Evolutionary conservation across 169 alveolate species (phyloP), one percentile per base, ranked within the genome.

Genomic region (Amoebophrya sp.): DNA sequence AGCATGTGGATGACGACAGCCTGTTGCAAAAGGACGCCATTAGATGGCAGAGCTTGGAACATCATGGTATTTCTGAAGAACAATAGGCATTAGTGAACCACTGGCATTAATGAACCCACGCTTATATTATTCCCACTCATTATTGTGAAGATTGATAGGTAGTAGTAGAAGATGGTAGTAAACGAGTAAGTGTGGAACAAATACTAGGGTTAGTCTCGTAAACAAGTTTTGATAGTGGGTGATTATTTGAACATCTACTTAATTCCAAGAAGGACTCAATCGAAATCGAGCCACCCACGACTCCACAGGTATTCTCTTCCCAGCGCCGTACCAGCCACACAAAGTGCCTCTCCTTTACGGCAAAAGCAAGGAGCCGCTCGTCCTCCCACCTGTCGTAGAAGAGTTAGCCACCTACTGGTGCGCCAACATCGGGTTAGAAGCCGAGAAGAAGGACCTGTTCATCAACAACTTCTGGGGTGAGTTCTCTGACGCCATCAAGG

Each of bases 231-330:
- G n/a, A n/a, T n/a, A n/a, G n/a, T n/a, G n/a, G n/a, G n/a, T n/a
- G n/a, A n/a, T n/a, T n/a, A n/a, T n/a, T n/a, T n/a, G n/a, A n/a
- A n/a, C n/a, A n/a, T n/a, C n/a, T n/a, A n/a, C n/a, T n/a, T n/a
- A n/a, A n/a, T n/a, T n/a, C n/a, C n/a, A n/a, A n/a, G n/a, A n/a
- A n/a, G n/a, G n/a, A n/a, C n/a, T n/a, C n/a, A n/a, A n/a, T n/a
- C n/a, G n/a, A n/a, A n/a, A n/a, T n/a, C n/a, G n/a, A n/a, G n/a
- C n/a, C n/a, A n/a, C n/a, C n/a, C n/a, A n/a, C n/a, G n/a, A n/a
- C n/a, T n/a, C n/a, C n/a, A n/a, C n/a, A 65, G 83, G 83, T 26
- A 65, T 65, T 36, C 83, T 65, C 83, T 65, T 65, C 83, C 83
- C 83, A 36, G 36, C 83, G 33, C 38, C 18, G 2, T 65, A 65